phyloP scores from a whole-genome alignment of 2,329 filamentous ascomycete genomes.

The Mollisia scopiformis region DNA sequence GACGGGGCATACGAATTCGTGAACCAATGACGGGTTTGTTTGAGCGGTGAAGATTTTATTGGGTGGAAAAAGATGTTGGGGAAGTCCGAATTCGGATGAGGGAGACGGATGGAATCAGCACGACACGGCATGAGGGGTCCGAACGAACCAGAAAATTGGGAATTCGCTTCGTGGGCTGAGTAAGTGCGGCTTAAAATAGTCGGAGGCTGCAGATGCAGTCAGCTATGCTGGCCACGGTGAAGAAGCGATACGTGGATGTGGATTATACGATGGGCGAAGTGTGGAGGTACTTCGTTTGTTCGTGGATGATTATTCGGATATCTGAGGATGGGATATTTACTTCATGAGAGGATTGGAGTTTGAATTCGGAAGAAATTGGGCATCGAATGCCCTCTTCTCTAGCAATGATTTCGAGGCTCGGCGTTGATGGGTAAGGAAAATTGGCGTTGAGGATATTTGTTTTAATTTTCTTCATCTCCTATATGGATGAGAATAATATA shows the following conservation, averaged over 20 bases:
- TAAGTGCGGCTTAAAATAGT: neutral
- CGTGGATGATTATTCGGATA: too few species aligned
- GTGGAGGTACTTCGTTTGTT: neutral
- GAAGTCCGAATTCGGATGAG: slow-evolving; percentile 1
- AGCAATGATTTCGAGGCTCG: too few species aligned
- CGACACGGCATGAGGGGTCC: neutral
- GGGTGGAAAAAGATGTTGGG: neutral
- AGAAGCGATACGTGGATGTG: neutral
- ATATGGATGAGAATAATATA: too few species aligned
- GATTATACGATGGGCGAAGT: neutral
- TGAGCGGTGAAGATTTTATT: neutral
- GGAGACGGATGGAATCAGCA: neutral
- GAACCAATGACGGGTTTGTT: neutral
- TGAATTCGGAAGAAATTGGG: too few species aligned
- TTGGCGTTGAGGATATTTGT: too few species aligned
- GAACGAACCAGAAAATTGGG: neutral
- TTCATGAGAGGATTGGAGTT: too few species aligned
- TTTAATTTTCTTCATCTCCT: too few species aligned
- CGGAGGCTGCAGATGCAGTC: neutral
- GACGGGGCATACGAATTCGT: slow-evolving; percentile 31
- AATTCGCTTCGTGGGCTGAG: neutral
- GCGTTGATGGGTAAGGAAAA: too few species aligned
- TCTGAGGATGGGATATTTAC: too few species aligned
- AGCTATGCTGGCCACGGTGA: too few species aligned
- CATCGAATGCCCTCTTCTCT: too few species aligned